Conservation (phyloP, 768 basidiomycete genomes). For the Coprinopsis marcescibilis region DNA sequence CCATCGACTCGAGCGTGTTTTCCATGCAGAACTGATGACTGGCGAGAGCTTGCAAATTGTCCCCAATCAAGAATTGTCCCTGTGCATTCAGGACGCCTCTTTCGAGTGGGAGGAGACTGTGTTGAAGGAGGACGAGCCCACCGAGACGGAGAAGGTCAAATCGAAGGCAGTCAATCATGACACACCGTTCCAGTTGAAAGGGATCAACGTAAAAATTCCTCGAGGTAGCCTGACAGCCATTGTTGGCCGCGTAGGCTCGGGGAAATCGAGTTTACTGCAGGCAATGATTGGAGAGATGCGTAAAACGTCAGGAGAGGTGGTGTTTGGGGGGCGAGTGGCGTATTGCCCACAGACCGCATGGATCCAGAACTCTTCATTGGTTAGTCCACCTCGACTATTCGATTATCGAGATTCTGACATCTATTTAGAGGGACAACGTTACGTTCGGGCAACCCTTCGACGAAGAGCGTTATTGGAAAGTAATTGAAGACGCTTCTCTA, state of each 20-base stretch:
- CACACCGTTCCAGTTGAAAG: conserved; percentile 43
- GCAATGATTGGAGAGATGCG: conserved; percentile 72
- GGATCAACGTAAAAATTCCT: conserved; percentile 47
- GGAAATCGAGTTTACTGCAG: conserved; percentile 57
- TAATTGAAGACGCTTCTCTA: conserved; percentile 52
- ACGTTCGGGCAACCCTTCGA: conserved; percentile 62
- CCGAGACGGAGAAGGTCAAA: conserved; percentile 6
- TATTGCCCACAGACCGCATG: conserved; percentile 74
- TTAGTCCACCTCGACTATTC: conserved; percentile 19
- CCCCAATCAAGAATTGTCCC: conserved; percentile 37
- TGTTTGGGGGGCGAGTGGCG: conserved; percentile 58
- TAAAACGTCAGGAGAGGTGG: conserved; percentile 41
- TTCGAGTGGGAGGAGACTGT: conserved; percentile 55
- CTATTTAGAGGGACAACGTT: conserved; percentile 53
- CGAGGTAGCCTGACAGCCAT: conserved; percentile 57
- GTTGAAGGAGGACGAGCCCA: conserved; percentile 9
- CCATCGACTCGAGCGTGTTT: conserved; percentile 42
- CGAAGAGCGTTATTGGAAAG: conserved; percentile 60
- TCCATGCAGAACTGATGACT: conserved; percentile 48
- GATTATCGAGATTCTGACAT: background rate
- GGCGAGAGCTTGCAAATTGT: conserved; percentile 39
- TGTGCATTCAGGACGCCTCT: conserved; percentile 46
- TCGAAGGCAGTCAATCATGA: conserved; percentile 16
- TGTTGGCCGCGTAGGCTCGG: conserved; percentile 65
- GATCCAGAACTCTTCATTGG: conserved; percentile 68